These are phyloP conservation scores for Colletotrichum horii DNA, from an alignment of 2,329 filamentous ascomycete genomes.

Conservation along the genomic window DNA sequence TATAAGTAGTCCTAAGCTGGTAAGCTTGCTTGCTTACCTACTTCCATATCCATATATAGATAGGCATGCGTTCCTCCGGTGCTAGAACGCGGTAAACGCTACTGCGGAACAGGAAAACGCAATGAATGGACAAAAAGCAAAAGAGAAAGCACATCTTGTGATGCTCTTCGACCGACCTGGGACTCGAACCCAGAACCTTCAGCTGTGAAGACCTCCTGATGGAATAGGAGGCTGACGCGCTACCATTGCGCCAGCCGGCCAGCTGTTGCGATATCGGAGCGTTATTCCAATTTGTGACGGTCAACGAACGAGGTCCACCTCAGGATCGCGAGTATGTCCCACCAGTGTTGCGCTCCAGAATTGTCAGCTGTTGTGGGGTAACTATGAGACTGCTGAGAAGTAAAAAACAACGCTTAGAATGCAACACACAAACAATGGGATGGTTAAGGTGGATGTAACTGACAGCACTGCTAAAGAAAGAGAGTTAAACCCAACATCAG, in stretches of 20 bases:
- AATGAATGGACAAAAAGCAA: background rate
- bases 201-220: background rate
- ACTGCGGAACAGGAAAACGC: background rate
- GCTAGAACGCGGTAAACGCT: background rate
- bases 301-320: background rate
- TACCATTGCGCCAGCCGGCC: constrained; percentile 22
- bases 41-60: too few relatives aligned
- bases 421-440: background rate
- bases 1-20: rapidly evolving
- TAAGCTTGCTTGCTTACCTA: background rate
- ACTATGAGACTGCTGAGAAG: background rate
- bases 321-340: background rate
- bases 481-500: background rate
- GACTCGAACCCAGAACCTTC: constrained; percentile 23
- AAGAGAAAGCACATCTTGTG: background rate
- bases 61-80: background rate
- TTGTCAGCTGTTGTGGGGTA: background rate
- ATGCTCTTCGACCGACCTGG: constrained; percentile 4
- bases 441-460: background rate
- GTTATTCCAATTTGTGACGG: background rate
- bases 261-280: background rate
- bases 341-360: background rate
- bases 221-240: constrained; percentile 18
- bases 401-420: background rate
- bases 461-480: background rate